Evolutionary conservation across 108 stramenopile genomes (phyloP), one percentile per base, ranked within the genome.

Genomic region (Poteriospumella lacustris): DNA sequence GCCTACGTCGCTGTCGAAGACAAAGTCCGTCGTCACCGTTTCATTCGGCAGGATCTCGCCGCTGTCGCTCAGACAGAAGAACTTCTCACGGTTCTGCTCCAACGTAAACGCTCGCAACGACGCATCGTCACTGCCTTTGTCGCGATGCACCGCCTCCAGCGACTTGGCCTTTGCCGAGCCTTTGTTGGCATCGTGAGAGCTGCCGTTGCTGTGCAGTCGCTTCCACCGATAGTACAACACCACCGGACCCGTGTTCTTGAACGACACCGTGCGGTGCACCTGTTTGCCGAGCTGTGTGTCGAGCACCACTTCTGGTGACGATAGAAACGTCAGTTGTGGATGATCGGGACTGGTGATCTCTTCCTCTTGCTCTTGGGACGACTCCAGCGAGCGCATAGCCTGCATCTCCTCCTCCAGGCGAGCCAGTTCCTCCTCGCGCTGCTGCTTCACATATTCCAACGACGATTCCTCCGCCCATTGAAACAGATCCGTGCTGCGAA

Each of bases 381-480:
- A 19, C 15, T 56, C 19, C 36, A 19, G 19, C 15, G 15, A 19
- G 19, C 36, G 12, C 64, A 19, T 68, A 36, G 12, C 40, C 15
- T 19, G 28, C 24, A 68, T 36, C 24, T 15, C 19, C 12, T 68
- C 40, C 36, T 39, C 40, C 36, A 36, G 28, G 28, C 15, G 39
- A 36, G 24, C 19, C 64, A 39, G 28, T 68, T 36, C 40, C 36
- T 36, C 15, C 19, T 68, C 40, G n/a, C n/a, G n/a, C 24, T 68
- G 15, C 24, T 68, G 28, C 15, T 64, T 24, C 3, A 73, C 26
- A 73, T 73, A 73, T 9, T 34, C 41, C 5, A 3, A 19, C 26
- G 70, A 73, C 42, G 70, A 73, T 3, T 73, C 44, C 28, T 52
- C 36, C 5, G 70, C 70, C 70, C 70, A 73, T 73, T 73, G 44